Base-by-base conservation (phyloP, 306 rosid genomes). In the Leucaena leucocephala region DNA sequence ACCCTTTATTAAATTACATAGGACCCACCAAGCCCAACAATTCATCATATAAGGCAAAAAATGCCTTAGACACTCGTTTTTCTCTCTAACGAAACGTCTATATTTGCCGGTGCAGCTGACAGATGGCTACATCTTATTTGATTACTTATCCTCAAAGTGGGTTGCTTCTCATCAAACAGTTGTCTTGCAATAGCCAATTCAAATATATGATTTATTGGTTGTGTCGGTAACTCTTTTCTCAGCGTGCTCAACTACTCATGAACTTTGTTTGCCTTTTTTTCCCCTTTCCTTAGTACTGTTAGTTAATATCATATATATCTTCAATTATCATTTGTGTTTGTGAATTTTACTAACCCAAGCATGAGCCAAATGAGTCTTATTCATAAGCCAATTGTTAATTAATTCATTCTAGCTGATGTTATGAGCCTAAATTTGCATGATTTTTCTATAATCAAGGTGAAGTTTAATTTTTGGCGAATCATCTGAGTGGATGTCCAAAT, bases 121-220 rank as follows among this genome's bases (percentile, higher is more conserved):
- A 22, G 38, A 11, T 59, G 65, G 65, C 36, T 6, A 59, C 15
- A 59, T 59, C 16, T 59, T 22, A 58, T 22, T 22, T 3, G 36
- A 11, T 59, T 59, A 11, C 65, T 59, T 22, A 59, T 59, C 65
- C 36, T 59, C 3, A 58, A 19, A 58, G 14, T 1, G 34, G 12
- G 63, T 57, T 3, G 16, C 15, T 54, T 21, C 36, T 27, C 13
- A n/a, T 55, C 36, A 22, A 59, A 59, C 65, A 22, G 38, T 59
- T 59, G 65, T 59, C 65, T 59, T 59, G 65, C 38, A 27, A 22
- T 59, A 59, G 65, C 36, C 38, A 59, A 8, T 57, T 59, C 38
- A 59, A 55, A 55, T 8, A 59, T 59, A 11, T 27, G 38, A 59
- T 22, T 22, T 59, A 22, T 21, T 59, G 38, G 7, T 59, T 59